These are phyloP conservation scores for Ephemerocybe angulata DNA, from an alignment of 768 basidiomycete species.

Conservation along the genomic window DNA sequence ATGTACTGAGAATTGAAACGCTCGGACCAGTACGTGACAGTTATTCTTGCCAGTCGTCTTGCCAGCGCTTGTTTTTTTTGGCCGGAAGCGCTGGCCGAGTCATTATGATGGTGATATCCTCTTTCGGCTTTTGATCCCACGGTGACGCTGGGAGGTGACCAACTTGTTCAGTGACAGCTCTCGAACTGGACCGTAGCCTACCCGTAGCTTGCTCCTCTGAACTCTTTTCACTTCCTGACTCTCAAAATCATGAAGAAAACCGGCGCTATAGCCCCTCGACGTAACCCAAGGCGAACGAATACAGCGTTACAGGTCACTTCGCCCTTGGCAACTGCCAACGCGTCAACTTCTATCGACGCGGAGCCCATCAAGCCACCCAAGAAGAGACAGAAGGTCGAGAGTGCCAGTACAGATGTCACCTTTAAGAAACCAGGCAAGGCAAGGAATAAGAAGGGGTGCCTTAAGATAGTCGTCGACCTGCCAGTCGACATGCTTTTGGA, in stretches of 20 bases:
- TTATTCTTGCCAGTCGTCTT: no score
- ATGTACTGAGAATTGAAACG: no score
- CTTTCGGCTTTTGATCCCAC: no score
- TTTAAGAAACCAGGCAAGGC: not conserved
- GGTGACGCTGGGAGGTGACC: no score
- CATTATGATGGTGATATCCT: no score
- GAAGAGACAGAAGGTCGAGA: not conserved
- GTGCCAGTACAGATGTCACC: not conserved
- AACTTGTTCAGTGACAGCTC: no score
- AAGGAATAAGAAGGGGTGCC: slow-evolving; percentile 13
- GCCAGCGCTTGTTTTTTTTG: no score
- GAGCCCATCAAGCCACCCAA: not conserved
- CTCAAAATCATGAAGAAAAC: not conserved
- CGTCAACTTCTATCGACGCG: not conserved
- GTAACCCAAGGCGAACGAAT: not conserved
- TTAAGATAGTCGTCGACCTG: slow-evolving; percentile 28
- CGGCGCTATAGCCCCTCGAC: not conserved
- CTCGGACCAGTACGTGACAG: no score
- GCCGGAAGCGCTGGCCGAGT: no score
- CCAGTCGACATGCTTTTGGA: slow-evolving; percentile 33
- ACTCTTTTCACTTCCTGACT: not conserved
- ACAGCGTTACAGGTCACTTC: not conserved
- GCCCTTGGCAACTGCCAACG: not conserved
- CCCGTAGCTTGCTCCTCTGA: not conserved
- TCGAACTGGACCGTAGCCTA: no score